phyloP scores from a whole-genome alignment of 192 early-diverging fungal genomes.

The Mortierella antarctica region DNA sequence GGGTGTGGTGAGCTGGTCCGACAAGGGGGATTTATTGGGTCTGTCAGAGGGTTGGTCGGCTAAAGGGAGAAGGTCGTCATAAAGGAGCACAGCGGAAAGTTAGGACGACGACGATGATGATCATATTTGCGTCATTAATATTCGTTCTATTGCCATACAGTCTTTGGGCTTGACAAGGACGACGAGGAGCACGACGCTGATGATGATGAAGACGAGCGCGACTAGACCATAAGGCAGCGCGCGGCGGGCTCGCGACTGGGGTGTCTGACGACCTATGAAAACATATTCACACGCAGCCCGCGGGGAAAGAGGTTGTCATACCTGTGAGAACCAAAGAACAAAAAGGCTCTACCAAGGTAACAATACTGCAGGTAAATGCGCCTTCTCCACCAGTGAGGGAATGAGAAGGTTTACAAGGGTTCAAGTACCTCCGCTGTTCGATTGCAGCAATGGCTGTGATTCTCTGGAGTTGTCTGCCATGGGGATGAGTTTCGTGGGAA shows the following conservation, averaged over 20 bases:
- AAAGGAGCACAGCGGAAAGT: neutral
- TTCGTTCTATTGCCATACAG: neutral
- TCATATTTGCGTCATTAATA: neutral
- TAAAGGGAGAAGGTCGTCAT: neutral
- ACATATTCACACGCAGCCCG: neutral
- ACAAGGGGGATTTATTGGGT: slow-evolving; percentile 33
- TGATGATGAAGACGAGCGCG: slow-evolving; percentile 38
- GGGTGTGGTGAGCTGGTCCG: slow-evolving; percentile 16
- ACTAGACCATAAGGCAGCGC: slow-evolving; percentile 36
- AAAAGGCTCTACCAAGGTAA: neutral
- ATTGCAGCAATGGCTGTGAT: slow-evolving; percentile 19
- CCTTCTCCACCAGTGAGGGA: neutral
- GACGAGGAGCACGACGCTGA: slow-evolving; percentile 31
- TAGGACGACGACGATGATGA: no score
- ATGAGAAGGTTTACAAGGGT: neutral
- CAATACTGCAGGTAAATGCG: neutral
- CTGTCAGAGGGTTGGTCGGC: neutral
- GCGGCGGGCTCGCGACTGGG: slow-evolving; percentile 10
- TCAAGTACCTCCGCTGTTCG: slow-evolving; percentile 9
- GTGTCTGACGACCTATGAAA: slow-evolving; percentile 1
- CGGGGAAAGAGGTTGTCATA: neutral
- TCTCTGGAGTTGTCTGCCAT: slow-evolving; percentile 30
- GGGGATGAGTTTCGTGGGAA: neutral
- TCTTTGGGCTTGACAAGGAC: slow-evolving; percentile 34
- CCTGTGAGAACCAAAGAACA: slow-evolving; percentile 1